Evolutionary conservation across 2,329 filamentous ascomycete species (phyloP), one percentile per base, ranked within the genome.

Genomic region (Trichoderma sp.): DNA sequence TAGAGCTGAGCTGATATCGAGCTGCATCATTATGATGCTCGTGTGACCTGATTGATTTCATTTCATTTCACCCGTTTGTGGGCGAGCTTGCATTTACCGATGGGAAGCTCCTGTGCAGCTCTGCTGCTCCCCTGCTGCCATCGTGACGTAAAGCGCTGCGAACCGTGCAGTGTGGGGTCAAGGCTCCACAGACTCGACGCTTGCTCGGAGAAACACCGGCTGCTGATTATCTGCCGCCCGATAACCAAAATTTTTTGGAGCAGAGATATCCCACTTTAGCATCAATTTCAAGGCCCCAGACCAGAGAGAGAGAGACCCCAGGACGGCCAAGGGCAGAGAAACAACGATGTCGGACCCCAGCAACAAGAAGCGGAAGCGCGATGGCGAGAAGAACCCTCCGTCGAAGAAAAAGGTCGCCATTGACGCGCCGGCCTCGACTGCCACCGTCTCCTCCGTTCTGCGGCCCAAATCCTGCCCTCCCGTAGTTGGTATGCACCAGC

Each of bases 361-460:
- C 66, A 75, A 71, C 65, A 83, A 82, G 72, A 87, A 88, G 75
- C 79, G 85, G 65, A 87, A 87, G 76, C 79, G 82, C 67, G 76
- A 77, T 19, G 77, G 77, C 44, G 79, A 81, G 12, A 72, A 75
- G 45, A 71, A 74, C 2, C 73, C 75, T 1, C 80, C 79, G 64
- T 75, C 79, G 26, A 81, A 82, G 68, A 87, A 81, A 74, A 86
- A 85, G 74, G 80, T 83, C n/a, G 77, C 79, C 54, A 75, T 83
- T 47, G 77, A 82, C 69, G 72, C 75, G n/a, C 68, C 76, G 17
- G 71, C 76, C 55, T 68, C 77, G 26, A 77, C 74, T 41, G 76
- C 83, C 62, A 79, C 76, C 48, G 77, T 87, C 34, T 78, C 81
- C 39, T 79, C 82, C 2, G 71, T 85, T 15, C 74, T 81, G 28